These are phyloP conservation scores for Populus euphratica DNA, from an alignment of 345 rosid genomes.

Conservation along the genomic window DNA sequence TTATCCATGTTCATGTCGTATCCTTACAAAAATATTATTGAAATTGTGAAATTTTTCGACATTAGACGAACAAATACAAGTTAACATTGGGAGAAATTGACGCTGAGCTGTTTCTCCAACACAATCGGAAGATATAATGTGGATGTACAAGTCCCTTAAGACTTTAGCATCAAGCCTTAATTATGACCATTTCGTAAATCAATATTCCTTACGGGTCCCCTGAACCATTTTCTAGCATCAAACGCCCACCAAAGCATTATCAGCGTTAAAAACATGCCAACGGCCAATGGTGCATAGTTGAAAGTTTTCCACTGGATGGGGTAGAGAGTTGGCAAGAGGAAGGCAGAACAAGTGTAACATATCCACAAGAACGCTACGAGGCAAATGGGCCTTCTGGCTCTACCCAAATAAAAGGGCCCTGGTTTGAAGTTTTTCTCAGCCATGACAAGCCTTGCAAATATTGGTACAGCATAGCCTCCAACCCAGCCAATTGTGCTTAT, in stretches of 20 bases:
- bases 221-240: constrained; percentile 60
- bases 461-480: constrained; percentile 56
- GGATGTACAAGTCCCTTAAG: no score
- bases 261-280: constrained; percentile 35
- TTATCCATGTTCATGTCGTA: no score
- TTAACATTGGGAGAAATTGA: no score
- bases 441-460: constrained; percentile 61
- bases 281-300: constrained; percentile 57
- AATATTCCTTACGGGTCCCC: constrained; percentile 61
- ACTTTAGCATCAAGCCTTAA: no score
- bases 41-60: no score
- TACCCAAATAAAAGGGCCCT: constrained; percentile 59
- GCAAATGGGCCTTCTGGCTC: constrained; percentile 52
- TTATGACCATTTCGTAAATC: constrained; percentile 24
- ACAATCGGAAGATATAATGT: no score
- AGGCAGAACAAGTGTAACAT: constrained; percentile 55
- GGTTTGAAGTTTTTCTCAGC: constrained; percentile 51
- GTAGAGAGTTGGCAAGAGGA: constrained; percentile 52
- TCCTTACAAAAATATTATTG: no score
- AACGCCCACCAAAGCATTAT: constrained; percentile 58
- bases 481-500: constrained; percentile 68
- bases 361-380: constrained; percentile 52
- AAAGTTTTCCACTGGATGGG: constrained; percentile 51
- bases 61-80: no score
- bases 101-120: no score